These are phyloP conservation scores for Parathielavia appendiculata DNA, from an alignment of 495 filamentous ascomycete species.

Conservation along the genomic window DNA sequence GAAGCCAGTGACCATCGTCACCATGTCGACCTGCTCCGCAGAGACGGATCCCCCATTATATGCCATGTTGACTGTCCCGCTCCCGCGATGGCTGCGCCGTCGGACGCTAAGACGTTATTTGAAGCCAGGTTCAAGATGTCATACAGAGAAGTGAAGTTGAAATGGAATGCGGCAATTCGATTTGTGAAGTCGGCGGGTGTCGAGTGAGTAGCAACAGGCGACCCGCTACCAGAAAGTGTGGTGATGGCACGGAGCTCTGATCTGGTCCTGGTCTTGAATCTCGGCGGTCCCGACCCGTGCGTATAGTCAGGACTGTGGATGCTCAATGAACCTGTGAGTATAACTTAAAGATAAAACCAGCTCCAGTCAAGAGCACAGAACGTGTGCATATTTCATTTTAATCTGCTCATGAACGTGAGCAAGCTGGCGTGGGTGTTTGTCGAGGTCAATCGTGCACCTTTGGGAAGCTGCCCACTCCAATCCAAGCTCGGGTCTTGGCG, in stretches of 20 bases:
- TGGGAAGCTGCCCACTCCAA: too few species aligned
- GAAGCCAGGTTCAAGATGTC: conserved; percentile 5
- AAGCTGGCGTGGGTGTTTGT: background rate
- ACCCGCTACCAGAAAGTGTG: too few species aligned
- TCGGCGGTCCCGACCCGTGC: too few species aligned
- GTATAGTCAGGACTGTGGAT: too few species aligned
- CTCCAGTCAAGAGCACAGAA: background rate
- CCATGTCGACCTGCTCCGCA: conserved; percentile 16
- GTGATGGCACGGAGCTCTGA: too few species aligned
- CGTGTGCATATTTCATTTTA: background rate
- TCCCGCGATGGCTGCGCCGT: conserved; percentile 4
- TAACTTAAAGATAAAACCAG: background rate
- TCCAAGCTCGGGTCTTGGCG: too few species aligned
- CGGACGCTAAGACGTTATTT: background rate
- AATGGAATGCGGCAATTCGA: background rate
- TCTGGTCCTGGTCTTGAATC: too few species aligned
- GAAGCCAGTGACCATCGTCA: conserved; percentile 17
- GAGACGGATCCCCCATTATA: background rate
- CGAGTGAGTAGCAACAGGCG: too few species aligned
- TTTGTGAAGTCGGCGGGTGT: too few species aligned
- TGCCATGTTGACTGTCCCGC: conserved; percentile 17
- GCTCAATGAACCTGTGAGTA: background rate
- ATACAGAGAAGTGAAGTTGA: background rate
- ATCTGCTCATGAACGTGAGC: background rate
- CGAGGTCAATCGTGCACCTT: too few species aligned